These are phyloP conservation scores for Stenogyne calaminthoides DNA, from an alignment of 305 asterid species.

Conservation along the genomic window DNA sequence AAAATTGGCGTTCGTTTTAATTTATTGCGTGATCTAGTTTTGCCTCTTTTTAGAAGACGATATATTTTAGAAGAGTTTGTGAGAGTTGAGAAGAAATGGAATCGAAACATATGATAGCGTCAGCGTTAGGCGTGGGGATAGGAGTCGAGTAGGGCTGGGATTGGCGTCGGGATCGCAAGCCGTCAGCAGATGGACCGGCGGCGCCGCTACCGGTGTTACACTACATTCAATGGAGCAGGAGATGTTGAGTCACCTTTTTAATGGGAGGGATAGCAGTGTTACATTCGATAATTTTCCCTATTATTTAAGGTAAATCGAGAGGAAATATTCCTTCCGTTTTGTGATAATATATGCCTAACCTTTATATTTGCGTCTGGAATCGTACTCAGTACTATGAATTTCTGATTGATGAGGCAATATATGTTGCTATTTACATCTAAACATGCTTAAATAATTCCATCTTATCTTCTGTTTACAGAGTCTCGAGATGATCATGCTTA, in stretches of 20 bases:
- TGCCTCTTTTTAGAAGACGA: neutral
- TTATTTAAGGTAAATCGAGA: conserved; percentile 60
- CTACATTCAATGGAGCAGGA: conserved; percentile 65
- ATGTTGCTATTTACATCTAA: neutral
- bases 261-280: conserved; percentile 60
- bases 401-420: neutral
- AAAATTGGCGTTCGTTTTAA: conserved; percentile 1
- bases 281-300: conserved; percentile 83
- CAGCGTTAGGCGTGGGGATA: conserved; percentile 81
- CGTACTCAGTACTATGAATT: neutral
- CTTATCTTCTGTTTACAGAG: conserved; percentile 1
- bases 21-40: conserved; percentile 14
- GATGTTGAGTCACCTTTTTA: conserved; percentile 55
- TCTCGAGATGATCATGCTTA: neutral
- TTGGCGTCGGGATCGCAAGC: conserved; percentile 74
- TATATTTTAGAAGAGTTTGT: neutral
- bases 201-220: conserved; percentile 40
- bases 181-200: conserved; percentile 51
- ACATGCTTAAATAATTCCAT: neutral
- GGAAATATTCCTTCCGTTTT: neutral
- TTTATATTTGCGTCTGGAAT: neutral
- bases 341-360: neutral
- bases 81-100: conserved; percentile 51
- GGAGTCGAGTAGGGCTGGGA: conserved; percentile 84
- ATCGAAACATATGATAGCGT: conserved; percentile 69